Conservation (phyloP, 2,329 filamentous ascomycete genomes). For the Gyromitra esculenta region DNA sequence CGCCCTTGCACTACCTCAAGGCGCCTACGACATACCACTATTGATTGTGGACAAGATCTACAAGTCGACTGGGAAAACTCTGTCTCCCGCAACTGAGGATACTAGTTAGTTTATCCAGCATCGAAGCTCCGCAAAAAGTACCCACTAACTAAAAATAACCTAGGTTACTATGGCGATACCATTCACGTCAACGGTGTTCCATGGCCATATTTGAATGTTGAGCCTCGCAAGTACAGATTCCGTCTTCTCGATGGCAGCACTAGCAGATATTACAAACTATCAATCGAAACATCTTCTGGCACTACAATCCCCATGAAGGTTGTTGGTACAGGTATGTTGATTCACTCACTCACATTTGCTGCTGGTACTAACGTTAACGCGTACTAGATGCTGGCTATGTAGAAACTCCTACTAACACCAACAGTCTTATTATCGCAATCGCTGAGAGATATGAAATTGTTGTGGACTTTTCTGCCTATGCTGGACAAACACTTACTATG, state of each 20-base stretch:
- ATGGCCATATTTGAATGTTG: slow-evolving; percentile 69
- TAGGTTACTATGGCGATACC: slow-evolving; percentile 65
- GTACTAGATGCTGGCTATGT: slow-evolving; percentile 65
- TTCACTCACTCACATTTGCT: not conserved
- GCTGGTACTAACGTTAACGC: not conserved
- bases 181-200: slow-evolving; percentile 70
- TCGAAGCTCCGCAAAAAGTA: not conserved
- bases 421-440: slow-evolving; percentile 65
- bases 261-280: slow-evolving; percentile 64
- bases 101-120: slow-evolving; percentile 60
- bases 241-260: slow-evolving; percentile 66
- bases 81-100: slow-evolving; percentile 63
- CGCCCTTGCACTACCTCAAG: slow-evolving; percentile 65
- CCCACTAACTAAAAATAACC: not conserved
- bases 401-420: slow-evolving; percentile 62
- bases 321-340: slow-evolving; percentile 62
- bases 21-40: slow-evolving; percentile 67
- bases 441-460: slow-evolving; percentile 70
- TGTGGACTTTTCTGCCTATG: slow-evolving; percentile 66
- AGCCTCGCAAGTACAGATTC: slow-evolving; percentile 70
- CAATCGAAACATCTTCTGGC: slow-evolving; percentile 58
- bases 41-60: slow-evolving; percentile 66
- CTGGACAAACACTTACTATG: slow-evolving; percentile 65
- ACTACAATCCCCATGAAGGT: slow-evolving; percentile 64
- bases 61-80: slow-evolving; percentile 65